Conservation (phyloP, 345 rosid genomes). For the Syzygium oleosum region DNA sequence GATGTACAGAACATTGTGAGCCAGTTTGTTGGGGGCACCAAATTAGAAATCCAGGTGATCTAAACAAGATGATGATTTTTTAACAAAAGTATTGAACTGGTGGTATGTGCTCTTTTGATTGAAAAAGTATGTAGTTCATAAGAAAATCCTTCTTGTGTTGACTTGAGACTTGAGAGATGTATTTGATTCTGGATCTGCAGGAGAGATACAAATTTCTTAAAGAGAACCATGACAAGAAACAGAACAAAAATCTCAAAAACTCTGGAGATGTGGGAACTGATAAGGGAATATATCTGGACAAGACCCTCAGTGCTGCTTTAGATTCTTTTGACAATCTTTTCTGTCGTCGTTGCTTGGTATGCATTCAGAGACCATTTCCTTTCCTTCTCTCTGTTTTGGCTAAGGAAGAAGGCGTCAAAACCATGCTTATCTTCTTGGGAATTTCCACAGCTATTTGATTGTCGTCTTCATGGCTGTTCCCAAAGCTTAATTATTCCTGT, state of each 20-base stretch:
- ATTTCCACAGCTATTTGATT: slow-evolving; percentile 80
- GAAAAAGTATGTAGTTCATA: background rate
- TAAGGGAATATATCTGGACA: slow-evolving; percentile 56
- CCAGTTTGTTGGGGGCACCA: slow-evolving; percentile 58
- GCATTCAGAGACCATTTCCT: slow-evolving; percentile 7
- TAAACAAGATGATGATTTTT: background rate
- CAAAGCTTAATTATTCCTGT: slow-evolving; percentile 79
- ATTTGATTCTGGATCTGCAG: slow-evolving; percentile 36
- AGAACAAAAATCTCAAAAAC: slow-evolving; percentile 26
- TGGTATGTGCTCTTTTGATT: background rate
- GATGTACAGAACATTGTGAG: slow-evolving; percentile 49
- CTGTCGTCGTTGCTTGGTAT: slow-evolving; percentile 97
- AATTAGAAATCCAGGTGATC: slow-evolving; percentile 64
- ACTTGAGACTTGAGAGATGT: background rate
- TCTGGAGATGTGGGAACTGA: slow-evolving; percentile 34
- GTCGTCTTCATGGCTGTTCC: slow-evolving; percentile 98
- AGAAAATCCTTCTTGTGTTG: slow-evolving; percentile 1
- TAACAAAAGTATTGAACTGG: background rate
- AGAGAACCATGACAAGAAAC: slow-evolving; percentile 34
- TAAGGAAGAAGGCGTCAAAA: background rate
- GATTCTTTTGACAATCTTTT: slow-evolving; percentile 99
- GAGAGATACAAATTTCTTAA: slow-evolving; percentile 57
- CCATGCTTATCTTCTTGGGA: slow-evolving; percentile 12
- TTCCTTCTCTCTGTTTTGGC: background rate
- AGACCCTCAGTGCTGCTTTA: slow-evolving; percentile 80